Evolutionary conservation across 78 protist genomes (phyloP).

Genomic region (Dictyostelium intermedium): DNA sequence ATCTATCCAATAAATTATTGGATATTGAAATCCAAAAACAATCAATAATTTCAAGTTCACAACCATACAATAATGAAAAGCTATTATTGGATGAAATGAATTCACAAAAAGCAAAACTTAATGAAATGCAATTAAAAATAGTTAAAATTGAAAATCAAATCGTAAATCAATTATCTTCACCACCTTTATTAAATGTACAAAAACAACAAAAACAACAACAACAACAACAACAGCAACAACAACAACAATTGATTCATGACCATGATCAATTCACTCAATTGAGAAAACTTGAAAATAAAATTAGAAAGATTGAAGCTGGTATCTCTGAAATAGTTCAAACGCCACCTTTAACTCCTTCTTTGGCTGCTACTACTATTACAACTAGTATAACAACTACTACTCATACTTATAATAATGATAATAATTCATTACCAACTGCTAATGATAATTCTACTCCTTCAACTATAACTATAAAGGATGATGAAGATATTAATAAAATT

Average conservation of each 20-base stretch:
- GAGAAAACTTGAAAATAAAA: slow-evolving; percentile 36
- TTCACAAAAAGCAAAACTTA: slow-evolving; percentile 29
- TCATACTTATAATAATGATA: slow-evolving; percentile 1
- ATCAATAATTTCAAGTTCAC: neutral
- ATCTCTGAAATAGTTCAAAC: slow-evolving; percentile 46
- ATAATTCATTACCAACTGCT: neutral
- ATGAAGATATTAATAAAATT: neutral
- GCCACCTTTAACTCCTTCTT: neutral
- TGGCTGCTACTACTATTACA: slow-evolving; percentile 11
- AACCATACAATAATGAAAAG: neutral
- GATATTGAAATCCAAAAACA: slow-evolving; percentile 1
- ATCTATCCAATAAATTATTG: neutral
- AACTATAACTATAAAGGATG: neutral
- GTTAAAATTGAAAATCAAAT: slow-evolving; percentile 47
- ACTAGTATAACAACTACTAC: slow-evolving; percentile 49
- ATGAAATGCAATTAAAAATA: slow-evolving; percentile 61
- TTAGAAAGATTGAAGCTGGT: slow-evolving; percentile 75
- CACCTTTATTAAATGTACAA: neutral
- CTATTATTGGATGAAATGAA: slow-evolving; percentile 24
- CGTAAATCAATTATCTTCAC: neutral
- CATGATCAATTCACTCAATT: slow-evolving; percentile 58
- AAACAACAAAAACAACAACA: neutral
- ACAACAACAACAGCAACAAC: neutral
- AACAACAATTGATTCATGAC: neutral
- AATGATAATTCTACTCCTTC: neutral